Evolutionary conservation across 139 green algal genomes (phyloP), one percentile per base, ranked within the genome.

Genomic region (Edaphochlamys debaryana): DNA sequence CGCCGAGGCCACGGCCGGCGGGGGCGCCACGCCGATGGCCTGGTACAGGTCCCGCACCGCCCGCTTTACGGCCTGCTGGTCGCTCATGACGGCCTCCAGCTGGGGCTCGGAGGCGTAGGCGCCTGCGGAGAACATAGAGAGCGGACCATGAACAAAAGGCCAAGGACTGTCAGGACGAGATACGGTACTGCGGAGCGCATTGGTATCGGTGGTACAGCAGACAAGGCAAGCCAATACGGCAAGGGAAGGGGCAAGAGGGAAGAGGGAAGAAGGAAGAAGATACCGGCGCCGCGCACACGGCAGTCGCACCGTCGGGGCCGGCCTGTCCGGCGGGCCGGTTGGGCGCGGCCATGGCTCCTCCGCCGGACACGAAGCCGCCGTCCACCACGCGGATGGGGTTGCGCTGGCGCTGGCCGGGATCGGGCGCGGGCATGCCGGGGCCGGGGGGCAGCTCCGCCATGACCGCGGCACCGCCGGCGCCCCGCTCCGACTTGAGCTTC

Each of bases 381-480:
- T 71, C 75, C 40, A 81, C 58, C 42, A 81, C 75, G 23, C 41
- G 60, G 41, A 81, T 71, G 30, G 75, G 29, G 62, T 81, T 81
- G 38, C 75, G 75, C 42, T 20, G 60, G 36, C 25, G 36, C 36
- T 27, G 30, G 62, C 41, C 20, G 34, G n/a, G 38, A 52, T 30
- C 30, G 8, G 58, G 15, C 40, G 41, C 19, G 9, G 56, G 34
- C 17, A 37, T 38, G n/a, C n/a, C 60, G 19, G 30, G 9, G 4
- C n/a, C 60, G 27, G 30, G 27, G 30, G n/a, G 19, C n/a, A n/a
- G 60, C n/a, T 37, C 60, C n/a, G 19, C 60, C 13, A 11, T 6
- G 27, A n/a, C 11, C 60, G 60, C 19, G 17, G 58, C 27, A 11
- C 27, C 58, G 58, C 50, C 50, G 6, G 50, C 50, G 20, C 23